Conservation (phyloP, 2,329 filamentous ascomycete species). For the Setomelanomma holmii region DNA sequence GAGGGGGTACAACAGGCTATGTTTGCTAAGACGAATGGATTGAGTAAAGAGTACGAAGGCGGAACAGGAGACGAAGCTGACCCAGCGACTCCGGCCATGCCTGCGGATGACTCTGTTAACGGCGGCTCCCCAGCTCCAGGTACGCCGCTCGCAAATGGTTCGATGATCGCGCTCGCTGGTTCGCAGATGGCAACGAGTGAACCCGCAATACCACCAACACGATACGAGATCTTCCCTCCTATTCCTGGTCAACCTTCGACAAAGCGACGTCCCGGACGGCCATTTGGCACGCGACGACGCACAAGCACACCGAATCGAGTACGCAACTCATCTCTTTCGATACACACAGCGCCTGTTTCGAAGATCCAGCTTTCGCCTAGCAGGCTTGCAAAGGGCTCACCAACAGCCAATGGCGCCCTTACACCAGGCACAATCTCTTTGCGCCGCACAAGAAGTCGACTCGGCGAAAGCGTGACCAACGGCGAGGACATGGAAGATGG, state of each 20-base stretch:
- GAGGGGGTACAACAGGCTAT: constrained; percentile 52
- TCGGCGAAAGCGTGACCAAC: constrained; percentile 50
- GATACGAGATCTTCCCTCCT: constrained; percentile 81
- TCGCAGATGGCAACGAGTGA: constrained; percentile 37
- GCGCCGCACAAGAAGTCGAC: constrained; percentile 52
- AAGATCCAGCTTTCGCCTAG: constrained; percentile 42
- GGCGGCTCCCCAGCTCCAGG: constrained; percentile 39
- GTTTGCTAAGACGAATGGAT: constrained; percentile 33
- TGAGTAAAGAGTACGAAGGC: constrained; percentile 21
- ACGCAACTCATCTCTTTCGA: constrained; percentile 31
- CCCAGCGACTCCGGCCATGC: constrained; percentile 26
- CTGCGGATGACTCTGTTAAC: constrained; percentile 37
- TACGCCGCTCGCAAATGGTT: constrained; percentile 43
- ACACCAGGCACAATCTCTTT: constrained; percentile 40
- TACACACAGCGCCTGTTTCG: constrained; percentile 41
- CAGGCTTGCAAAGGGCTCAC: constrained; percentile 37
- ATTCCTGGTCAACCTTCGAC: constrained; percentile 58
- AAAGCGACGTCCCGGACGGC: constrained; percentile 45
- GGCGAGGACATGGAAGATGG: constrained; percentile 42
- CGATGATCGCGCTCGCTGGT: constrained; percentile 35
- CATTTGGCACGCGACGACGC: constrained; percentile 47
- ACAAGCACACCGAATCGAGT: constrained; percentile 44
- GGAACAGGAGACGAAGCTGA: constrained; percentile 19
- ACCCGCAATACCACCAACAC: constrained; percentile 67
- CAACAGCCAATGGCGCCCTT: constrained; percentile 38